Percentiles rank a stretch among this genome's conserved stretches.
phyloP scores from a whole-genome alignment of 2,329 filamentous ascomycete genomes.

The Aspergillus awamori region DNA sequence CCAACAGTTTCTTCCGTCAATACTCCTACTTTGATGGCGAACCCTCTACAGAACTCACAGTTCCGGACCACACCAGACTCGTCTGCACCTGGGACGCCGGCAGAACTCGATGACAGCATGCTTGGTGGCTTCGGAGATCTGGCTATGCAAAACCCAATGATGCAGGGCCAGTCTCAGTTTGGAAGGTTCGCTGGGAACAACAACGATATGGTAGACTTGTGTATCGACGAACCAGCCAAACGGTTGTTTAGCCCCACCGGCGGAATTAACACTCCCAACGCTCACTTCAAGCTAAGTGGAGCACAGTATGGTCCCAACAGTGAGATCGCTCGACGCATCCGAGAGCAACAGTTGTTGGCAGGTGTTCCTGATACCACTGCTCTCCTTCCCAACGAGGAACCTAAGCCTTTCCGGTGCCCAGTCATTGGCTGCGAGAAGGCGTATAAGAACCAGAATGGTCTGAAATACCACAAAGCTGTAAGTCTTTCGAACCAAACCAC shows the following conservation, averaged over 20 bases:
- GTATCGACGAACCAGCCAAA: conserved; percentile 93
- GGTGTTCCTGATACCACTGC: conserved; percentile 54
- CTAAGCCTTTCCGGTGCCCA: conserved; percentile 96
- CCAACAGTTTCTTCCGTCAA: conserved; percentile 97
- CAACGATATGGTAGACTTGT: conserved; percentile 61
- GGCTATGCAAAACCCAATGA: conserved; percentile 55
- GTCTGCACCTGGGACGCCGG: conserved; percentile 69
- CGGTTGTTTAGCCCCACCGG: conserved; percentile 85
- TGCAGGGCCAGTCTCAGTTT: conserved; percentile 46
- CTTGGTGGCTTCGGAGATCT: conserved; percentile 65
- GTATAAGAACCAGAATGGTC: conserved; percentile 98
- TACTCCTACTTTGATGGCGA: conserved; percentile 84
- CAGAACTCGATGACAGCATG: conserved; percentile 75
- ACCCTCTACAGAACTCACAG: conserved; percentile 64
- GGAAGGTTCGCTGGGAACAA: conserved; percentile 49
- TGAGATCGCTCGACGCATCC: conserved; percentile 69
- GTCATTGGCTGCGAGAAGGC: conserved; percentile 99
- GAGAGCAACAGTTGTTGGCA: conserved; percentile 65
- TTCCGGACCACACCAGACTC: conserved; percentile 63
- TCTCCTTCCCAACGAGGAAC: conserved; percentile 72
- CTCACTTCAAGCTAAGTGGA: conserved; percentile 74
- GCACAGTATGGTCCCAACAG: conserved; percentile 76
- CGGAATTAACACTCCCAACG: conserved; percentile 66
- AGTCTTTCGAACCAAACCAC: conserved; percentile 41
- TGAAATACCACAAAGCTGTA: conserved; percentile 83